Evolutionary conservation across 2,329 filamentous ascomycete species (phyloP).

Genomic region (Fusarium devonianum): DNA sequence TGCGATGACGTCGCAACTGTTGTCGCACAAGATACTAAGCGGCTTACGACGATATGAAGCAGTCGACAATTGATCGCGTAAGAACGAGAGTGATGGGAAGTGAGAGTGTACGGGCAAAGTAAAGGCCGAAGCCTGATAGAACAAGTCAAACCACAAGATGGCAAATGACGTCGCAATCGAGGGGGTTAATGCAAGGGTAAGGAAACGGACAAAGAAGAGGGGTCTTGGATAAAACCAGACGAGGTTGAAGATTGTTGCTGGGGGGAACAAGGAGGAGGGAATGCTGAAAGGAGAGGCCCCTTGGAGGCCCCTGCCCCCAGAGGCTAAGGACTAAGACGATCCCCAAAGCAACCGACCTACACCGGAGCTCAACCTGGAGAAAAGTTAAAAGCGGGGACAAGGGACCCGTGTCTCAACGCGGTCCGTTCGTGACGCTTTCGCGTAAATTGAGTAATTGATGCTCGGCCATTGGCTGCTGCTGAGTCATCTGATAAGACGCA

Average conservation of each 20-base stretch:
- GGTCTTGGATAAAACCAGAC: slow-evolving; percentile 13
- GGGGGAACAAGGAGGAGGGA: slow-evolving; percentile 21
- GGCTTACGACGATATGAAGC: no score
- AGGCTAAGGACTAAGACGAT: slow-evolving; percentile 15
- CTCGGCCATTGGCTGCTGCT: slow-evolving; percentile 13
- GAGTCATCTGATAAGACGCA: slow-evolving; percentile 29
- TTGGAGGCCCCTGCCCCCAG: slow-evolving; percentile 12
- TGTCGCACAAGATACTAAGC: no score
- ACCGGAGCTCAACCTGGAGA: slow-evolving; percentile 14
- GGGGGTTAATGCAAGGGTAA: slow-evolving; percentile 22
- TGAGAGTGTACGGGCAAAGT: slow-evolving; percentile 22
- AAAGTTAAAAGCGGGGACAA: background rate
- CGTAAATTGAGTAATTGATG: slow-evolving; percentile 39
- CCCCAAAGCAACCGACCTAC: slow-evolving; percentile 16
- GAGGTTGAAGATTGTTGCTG: slow-evolving; percentile 23
- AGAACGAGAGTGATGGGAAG: slow-evolving; percentile 12
- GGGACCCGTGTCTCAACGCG: slow-evolving; percentile 25
- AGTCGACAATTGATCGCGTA: slow-evolving; percentile 3
- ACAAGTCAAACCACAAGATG: background rate
- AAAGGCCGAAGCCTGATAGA: slow-evolving; percentile 6
- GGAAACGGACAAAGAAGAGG: slow-evolving; percentile 19
- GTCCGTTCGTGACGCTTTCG: slow-evolving; percentile 41
- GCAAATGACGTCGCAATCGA: slow-evolving; percentile 29
- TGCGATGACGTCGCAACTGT: slow-evolving; percentile 8
- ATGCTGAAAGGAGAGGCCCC: background rate